Evolutionary conservation across 2,329 filamentous ascomycete genomes (phyloP).

Genomic region (Monilinia laxa): DNA sequence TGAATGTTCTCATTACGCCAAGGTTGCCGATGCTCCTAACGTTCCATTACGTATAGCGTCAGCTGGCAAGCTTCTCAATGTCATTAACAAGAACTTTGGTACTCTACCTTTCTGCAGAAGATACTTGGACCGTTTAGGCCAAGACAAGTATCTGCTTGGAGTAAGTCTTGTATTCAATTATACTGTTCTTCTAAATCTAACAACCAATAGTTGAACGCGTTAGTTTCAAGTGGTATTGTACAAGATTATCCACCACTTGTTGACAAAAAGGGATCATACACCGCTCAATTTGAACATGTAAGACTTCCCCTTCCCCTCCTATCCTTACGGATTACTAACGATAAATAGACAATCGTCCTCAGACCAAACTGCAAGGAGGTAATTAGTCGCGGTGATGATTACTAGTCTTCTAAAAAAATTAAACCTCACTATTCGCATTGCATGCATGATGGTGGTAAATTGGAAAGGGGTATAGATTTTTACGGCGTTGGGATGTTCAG

Average conservation of each 20-base stretch:
- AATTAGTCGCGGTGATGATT: conserved; percentile 82
- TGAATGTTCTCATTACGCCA: conserved; percentile 87
- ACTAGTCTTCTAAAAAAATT: conserved; percentile 46
- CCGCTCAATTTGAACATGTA: conserved; percentile 92
- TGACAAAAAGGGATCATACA: conserved; percentile 92
- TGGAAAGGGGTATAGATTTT: conserved; percentile 7
- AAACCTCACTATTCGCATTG: conserved; percentile 16
- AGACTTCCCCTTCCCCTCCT: conserved; percentile 20
- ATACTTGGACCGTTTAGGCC: conserved; percentile 88
- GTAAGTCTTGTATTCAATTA: conserved; percentile 50
- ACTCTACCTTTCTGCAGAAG: conserved; percentile 87
- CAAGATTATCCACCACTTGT: conserved; percentile 87
- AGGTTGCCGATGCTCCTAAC: conserved; percentile 69
- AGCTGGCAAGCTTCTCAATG: conserved; percentile 79
- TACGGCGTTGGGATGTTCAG: conserved; percentile 4
- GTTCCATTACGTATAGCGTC: conserved; percentile 75
- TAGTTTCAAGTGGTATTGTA: conserved; percentile 80
- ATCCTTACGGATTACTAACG: conserved; percentile 44
- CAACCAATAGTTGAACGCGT: conserved; percentile 68
- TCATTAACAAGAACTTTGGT: conserved; percentile 95
- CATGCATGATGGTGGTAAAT: conserved; percentile 14
- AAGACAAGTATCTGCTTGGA: conserved; percentile 90
- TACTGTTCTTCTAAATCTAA: conserved; percentile 35
- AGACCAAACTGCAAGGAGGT: conserved; percentile 82
- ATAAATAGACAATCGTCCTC: conserved; percentile 68